Evolutionary conservation across 352 stramenopile species (phyloP).

Genomic region (Aphanomyces invadans): DNA sequence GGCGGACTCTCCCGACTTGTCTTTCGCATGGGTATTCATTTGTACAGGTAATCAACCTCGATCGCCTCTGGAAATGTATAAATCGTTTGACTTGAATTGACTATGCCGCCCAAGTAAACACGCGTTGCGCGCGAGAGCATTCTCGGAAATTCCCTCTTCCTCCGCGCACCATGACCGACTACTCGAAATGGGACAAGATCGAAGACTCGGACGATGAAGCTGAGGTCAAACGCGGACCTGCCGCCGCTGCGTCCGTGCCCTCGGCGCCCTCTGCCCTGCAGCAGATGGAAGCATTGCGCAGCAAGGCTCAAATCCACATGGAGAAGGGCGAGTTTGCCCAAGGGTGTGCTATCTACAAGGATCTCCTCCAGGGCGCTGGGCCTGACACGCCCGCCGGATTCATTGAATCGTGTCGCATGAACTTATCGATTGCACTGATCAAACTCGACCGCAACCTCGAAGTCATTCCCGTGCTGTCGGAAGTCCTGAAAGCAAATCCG

Average conservation of each 20-base stretch:
- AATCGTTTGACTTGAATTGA: neutral
- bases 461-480: slow-evolving; percentile 14
- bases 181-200: slow-evolving; percentile 26
- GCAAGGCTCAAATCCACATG: slow-evolving; percentile 13
- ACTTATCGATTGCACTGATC: slow-evolving; percentile 18
- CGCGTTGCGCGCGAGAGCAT: neutral
- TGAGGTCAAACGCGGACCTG: neutral
- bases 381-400: slow-evolving; percentile 9
- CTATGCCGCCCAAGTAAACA: neutral
- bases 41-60: neutral
- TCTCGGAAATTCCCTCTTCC: slow-evolving; percentile 2
- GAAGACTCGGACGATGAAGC: slow-evolving; percentile 24
- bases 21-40: too few species aligned
- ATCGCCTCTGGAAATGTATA: neutral
- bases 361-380: neutral
- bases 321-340: slow-evolving; percentile 16
- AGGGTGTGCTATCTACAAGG: slow-evolving; percentile 11
- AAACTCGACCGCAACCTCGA: slow-evolving; percentile 19
- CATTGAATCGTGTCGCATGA: slow-evolving; percentile 23
- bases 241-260: neutral
- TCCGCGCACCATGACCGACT: slow-evolving; percentile 20
- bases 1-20: too few species aligned
- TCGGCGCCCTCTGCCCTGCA: neutral
- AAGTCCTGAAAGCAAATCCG: slow-evolving; percentile 18
- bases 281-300: slow-evolving; percentile 10